A percentile compares a stretch with the other conserved stretches of the same genome.
These are phyloP conservation scores for Lasiodiplodia theobromae DNA, from an alignment of 2,329 filamentous ascomycete species.

Conservation along the genomic window DNA sequence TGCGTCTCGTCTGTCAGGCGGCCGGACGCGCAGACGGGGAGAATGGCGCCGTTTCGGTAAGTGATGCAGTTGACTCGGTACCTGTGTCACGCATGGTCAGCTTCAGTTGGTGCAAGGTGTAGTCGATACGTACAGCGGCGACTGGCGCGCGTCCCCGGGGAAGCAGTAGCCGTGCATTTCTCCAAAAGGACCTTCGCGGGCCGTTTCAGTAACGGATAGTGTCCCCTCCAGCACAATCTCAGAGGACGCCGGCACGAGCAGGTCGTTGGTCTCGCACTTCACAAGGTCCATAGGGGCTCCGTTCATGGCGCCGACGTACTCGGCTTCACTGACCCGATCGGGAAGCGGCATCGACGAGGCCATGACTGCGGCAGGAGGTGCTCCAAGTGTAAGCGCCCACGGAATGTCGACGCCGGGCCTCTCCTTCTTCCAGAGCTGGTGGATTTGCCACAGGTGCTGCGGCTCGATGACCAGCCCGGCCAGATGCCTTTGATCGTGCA, in stretches of 20 bases:
- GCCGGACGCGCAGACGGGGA: conserved; percentile 55
- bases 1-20: conserved; percentile 56
- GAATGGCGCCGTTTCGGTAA: conserved; percentile 56
- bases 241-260: conserved; percentile 57
- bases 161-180: conserved; percentile 55
- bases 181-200: conserved; percentile 58
- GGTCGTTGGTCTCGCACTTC: conserved; percentile 60
- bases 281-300: conserved; percentile 56
- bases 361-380: conserved; percentile 59
- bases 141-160: conserved; percentile 44
- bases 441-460: conserved; percentile 58
- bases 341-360: conserved; percentile 47
- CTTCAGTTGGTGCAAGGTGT: conserved; percentile 31
- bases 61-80: conserved; percentile 56
- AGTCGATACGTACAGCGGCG: conserved; percentile 20
- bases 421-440: conserved; percentile 55
- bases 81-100: neutral
- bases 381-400: conserved; percentile 57
- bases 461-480: conserved; percentile 52
- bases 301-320: conserved; percentile 57
- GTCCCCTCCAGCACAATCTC: conserved; percentile 62
- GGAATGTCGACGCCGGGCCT: conserved; percentile 52
- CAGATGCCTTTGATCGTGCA: conserved; percentile 53
- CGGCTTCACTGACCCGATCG: conserved; percentile 56
- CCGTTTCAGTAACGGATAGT: conserved; percentile 53